Evolutionary conservation across 306 rosid genomes (phyloP).

Genomic region (Gastrolobium bilobum): DNA sequence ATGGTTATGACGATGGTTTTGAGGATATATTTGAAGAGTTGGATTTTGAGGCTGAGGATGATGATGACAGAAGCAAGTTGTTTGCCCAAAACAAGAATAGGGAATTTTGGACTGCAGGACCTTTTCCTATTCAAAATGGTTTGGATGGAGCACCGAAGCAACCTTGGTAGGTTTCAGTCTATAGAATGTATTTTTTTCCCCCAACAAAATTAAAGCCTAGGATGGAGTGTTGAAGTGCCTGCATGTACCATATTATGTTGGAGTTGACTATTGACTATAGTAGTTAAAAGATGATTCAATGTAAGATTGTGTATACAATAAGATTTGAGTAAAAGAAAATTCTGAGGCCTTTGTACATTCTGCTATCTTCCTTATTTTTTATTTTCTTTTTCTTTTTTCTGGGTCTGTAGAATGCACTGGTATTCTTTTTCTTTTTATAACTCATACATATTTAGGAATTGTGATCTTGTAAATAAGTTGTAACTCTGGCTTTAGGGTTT

Average conservation of each 20-base stretch:
- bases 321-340: slow-evolving; percentile 2
- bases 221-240: slow-evolving; percentile 5
- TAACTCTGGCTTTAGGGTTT: slow-evolving; percentile 10
- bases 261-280: slow-evolving; percentile 6
- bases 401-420: not conserved
- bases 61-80: slow-evolving; percentile 41
- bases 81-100: slow-evolving; percentile 46
- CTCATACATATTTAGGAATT: not conserved
- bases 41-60: slow-evolving; percentile 58
- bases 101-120: slow-evolving; percentile 68
- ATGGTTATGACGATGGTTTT: slow-evolving; percentile 75
- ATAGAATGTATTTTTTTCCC: not conserved
- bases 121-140: slow-evolving; percentile 49
- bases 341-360: slow-evolving; percentile 15
- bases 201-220: not conserved
- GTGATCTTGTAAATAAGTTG: slow-evolving; percentile 17
- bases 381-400: too few relatives aligned
- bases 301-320: slow-evolving; percentile 13
- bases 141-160: slow-evolving; percentile 53
- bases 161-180: slow-evolving; percentile 74
- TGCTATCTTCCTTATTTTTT: too few relatives aligned
- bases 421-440: not conserved
- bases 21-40: slow-evolving; percentile 72
- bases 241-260: not conserved
- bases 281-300: slow-evolving; percentile 14